Base-by-base conservation (phyloP, 257 asterid genomes). In the Misopates orontium region DNA sequence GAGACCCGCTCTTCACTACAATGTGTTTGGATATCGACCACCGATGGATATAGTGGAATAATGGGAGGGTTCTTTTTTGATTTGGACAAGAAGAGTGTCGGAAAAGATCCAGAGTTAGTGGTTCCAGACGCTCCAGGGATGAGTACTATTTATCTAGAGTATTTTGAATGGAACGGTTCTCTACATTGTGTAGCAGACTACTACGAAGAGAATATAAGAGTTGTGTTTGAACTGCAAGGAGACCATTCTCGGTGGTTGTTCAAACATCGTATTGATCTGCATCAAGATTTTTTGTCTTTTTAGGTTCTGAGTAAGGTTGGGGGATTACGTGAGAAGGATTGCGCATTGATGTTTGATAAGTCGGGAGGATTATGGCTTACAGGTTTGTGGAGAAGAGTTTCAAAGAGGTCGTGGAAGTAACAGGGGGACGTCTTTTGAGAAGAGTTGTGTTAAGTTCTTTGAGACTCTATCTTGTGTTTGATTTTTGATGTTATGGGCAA, bases 1-100 rank as follows among this genome's bases (percentile, higher is more conserved):
- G 71, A 8, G 72, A 79, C 11, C 71, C 63, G 1, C 52, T 69
- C 65, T 24, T 67, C 66, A 77, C 60, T 42, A 79, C 82, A 4
- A 39, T 19, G 0, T 56, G 50, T 12, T 10, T 73, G 70, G 45
- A 51, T 4, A 70, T 79, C 12, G 62, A 68, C 50, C 47, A 68
- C 50, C 47, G 56, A 3, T 81, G 81, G 39, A 18, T 76, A 18
- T 75, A 62, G 20, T 76, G 79, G 79, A 63, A 70, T 40, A 68
- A 69, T 9, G 52, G 66, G 32, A 56, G 79, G 8, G 48, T 11
- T 49, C 47, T 70, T 52, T 55, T 76, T 76, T 12, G 71, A 73
- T 71, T 55, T 76, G 15, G 19, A 58, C n/a, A n/a, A n/a, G 31
- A 66, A 8, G 54, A 21, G 23, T 58, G 44, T 20, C 12, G 13